Percentiles rank a stretch among this genome's conserved stretches.
Conservation (phyloP, 2,329 filamentous ascomycete genomes). For the Aspergillus alliaceus region DNA sequence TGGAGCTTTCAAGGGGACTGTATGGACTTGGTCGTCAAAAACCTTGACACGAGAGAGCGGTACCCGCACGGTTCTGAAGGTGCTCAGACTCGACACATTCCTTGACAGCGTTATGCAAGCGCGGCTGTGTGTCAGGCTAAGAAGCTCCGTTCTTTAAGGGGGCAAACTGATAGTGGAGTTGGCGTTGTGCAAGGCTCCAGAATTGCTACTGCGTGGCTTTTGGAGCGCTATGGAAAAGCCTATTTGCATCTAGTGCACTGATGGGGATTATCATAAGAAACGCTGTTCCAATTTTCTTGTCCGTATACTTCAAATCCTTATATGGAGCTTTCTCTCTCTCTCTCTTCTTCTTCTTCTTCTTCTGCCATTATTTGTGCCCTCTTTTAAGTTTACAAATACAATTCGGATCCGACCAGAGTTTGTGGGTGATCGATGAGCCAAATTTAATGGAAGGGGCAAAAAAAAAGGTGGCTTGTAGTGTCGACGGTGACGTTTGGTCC, state of each 20-base stretch:
- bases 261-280: not conserved
- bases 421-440: not conserved
- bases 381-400: not conserved
- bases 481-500: not conserved
- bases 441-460: not conserved
- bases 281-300: not conserved
- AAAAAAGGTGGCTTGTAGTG: not conserved
- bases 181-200: slow-evolving; percentile 19
- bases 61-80: slow-evolving; percentile 20
- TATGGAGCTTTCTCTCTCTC: not conserved
- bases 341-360: not conserved
- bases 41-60: slow-evolving; percentile 12
- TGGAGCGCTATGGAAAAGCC: slow-evolving; percentile 14
- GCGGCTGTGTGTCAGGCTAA: slow-evolving; percentile 29
- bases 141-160: slow-evolving; percentile 20
- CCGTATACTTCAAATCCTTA: not conserved
- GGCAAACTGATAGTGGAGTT: slow-evolving; percentile 23
- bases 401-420: not conserved
- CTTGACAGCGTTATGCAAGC: slow-evolving; percentile 29
- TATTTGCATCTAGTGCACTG: slow-evolving; percentile 13
- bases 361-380: not conserved
- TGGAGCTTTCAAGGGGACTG: slow-evolving; percentile 6
- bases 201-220: slow-evolving; percentile 19
- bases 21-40: slow-evolving; percentile 3
- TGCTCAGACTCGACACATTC: slow-evolving; percentile 24